Conservation (phyloP, 2,329 filamentous ascomycete genomes). For the Ophiostoma perfectum region DNA sequence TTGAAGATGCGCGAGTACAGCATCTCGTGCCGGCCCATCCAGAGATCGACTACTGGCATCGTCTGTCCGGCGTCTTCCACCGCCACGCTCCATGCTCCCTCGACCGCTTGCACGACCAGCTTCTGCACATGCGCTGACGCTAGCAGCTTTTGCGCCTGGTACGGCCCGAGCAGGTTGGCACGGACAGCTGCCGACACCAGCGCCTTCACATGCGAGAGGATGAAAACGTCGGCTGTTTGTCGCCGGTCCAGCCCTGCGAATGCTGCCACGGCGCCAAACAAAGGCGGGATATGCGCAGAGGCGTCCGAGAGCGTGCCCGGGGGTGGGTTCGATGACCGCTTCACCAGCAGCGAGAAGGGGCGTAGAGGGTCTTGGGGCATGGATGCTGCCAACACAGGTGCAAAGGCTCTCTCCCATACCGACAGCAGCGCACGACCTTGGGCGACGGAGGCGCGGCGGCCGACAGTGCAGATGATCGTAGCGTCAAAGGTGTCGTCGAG, state of each 20-base stretch:
- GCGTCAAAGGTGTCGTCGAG: constrained; percentile 76
- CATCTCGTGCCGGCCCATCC: constrained; percentile 76
- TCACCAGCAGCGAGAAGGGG: constrained; percentile 37
- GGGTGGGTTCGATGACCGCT: constrained; percentile 23
- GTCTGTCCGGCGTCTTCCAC: constrained; percentile 67
- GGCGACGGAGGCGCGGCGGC: constrained; percentile 65
- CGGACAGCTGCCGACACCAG: constrained; percentile 71
- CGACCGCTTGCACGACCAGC: constrained; percentile 54
- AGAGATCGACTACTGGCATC: constrained; percentile 73
- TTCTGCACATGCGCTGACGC: constrained; percentile 55
- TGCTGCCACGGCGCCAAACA: constrained; percentile 62
- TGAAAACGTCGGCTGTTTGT: constrained; percentile 67
- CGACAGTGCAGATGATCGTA: constrained; percentile 71
- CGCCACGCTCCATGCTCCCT: constrained; percentile 51
- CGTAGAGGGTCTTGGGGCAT: constrained; percentile 30
- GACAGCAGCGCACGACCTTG: constrained; percentile 70
- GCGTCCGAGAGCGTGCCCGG: constrained; percentile 37
- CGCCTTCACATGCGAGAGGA: constrained; percentile 71
- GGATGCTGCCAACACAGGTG: constrained; percentile 27
- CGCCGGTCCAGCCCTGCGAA: constrained; percentile 55
- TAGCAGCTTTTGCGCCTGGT: constrained; percentile 69
- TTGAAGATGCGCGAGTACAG: constrained; percentile 85
- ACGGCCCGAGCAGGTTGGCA: constrained; percentile 73
- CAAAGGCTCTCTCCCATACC: constrained; percentile 70
- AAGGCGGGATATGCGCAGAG: constrained; percentile 63